A percentile compares a stretch with the other conserved stretches of the same genome.
phyloP scores from a whole-genome alignment of 2,329 filamentous ascomycete genomes.

The Simplicillium sp. region DNA sequence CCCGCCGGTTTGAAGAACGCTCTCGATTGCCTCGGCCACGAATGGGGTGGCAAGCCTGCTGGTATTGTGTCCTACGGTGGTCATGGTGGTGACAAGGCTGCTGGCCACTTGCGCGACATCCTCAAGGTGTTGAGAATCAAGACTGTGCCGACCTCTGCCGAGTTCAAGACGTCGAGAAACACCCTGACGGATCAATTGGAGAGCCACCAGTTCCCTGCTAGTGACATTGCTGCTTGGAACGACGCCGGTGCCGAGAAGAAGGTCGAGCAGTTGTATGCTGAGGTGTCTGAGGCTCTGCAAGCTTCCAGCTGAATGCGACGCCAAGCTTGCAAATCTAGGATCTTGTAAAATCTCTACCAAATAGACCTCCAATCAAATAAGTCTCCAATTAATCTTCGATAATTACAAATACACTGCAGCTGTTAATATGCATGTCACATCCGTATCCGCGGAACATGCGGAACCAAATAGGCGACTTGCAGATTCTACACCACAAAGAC shows the following conservation, averaged over 20 bases:
- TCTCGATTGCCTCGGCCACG: slow-evolving; percentile 46
- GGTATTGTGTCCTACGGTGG: slow-evolving; percentile 44
- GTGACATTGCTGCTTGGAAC: not conserved
- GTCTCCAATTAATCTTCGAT: no score
- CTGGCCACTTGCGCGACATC: slow-evolving; percentile 2
- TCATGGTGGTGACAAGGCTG: slow-evolving; percentile 20
- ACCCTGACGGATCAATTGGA: not conserved
- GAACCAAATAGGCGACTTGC: no score
- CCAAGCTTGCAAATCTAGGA: no score
- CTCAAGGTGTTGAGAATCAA: slow-evolving; percentile 2
- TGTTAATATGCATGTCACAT: no score
- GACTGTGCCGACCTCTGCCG: not conserved
- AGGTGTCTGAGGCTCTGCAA: not conserved
- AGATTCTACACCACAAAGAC: no score
- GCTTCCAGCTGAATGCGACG: no score
- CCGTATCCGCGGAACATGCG: no score
- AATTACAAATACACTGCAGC: no score
- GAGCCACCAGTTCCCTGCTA: not conserved
- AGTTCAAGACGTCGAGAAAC: not conserved
- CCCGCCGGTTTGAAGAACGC: slow-evolving; percentile 46
- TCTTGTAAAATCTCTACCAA: no score
- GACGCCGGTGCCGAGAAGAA: slow-evolving; percentile 41
- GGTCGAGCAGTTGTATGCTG: slow-evolving; percentile 30
- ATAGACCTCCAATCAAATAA: no score
- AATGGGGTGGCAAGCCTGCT: slow-evolving; percentile 44